Evolutionary conservation across 2,329 filamentous ascomycete genomes (phyloP).

Genomic region (Trichocomaceae sp.): DNA sequence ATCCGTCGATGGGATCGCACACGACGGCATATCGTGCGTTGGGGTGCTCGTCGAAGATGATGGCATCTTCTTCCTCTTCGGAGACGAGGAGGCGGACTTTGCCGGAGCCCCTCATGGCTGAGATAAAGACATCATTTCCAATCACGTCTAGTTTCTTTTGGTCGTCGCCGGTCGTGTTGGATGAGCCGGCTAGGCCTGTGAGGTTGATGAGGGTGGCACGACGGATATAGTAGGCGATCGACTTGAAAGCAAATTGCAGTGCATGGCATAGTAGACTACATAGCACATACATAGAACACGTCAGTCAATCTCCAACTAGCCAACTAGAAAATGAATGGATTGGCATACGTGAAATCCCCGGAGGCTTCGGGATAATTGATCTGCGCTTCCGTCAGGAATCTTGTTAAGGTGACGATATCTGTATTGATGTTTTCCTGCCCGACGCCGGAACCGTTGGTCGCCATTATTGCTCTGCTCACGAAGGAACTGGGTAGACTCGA

Average conservation of each 20-base stretch:
- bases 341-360: slow-evolving; percentile 88
- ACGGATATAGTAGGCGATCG: slow-evolving; percentile 98
- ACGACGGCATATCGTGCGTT: slow-evolving; percentile 83
- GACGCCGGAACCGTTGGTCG: slow-evolving; percentile 44
- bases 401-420: slow-evolving; percentile 88
- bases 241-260: slow-evolving; percentile 99
- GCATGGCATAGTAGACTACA: slow-evolving; percentile 86
- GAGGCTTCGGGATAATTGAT: slow-evolving; percentile 87
- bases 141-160: slow-evolving; percentile 99
- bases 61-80: slow-evolving; percentile 91
- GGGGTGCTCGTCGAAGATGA: slow-evolving; percentile 72
- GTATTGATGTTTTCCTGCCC: slow-evolving; percentile 80
- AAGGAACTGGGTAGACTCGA: not conserved
- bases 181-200: slow-evolving; percentile 86
- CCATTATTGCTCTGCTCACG: slow-evolving; percentile 19
- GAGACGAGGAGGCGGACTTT: slow-evolving; percentile 91
- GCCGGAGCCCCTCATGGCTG: slow-evolving; percentile 86
- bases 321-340: not conserved
- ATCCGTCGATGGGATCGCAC: slow-evolving; percentile 96
- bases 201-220: slow-evolving; percentile 92
- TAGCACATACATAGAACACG: slow-evolving; percentile 5
- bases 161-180: slow-evolving; percentile 93
- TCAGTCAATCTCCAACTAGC: not conserved
- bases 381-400: slow-evolving; percentile 95
- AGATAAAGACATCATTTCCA: slow-evolving; percentile 95